Evolutionary conservation across 2,329 filamentous ascomycete genomes (phyloP), one percentile per base, ranked within the genome.

Genomic region (Aureobasidium musti): DNA sequence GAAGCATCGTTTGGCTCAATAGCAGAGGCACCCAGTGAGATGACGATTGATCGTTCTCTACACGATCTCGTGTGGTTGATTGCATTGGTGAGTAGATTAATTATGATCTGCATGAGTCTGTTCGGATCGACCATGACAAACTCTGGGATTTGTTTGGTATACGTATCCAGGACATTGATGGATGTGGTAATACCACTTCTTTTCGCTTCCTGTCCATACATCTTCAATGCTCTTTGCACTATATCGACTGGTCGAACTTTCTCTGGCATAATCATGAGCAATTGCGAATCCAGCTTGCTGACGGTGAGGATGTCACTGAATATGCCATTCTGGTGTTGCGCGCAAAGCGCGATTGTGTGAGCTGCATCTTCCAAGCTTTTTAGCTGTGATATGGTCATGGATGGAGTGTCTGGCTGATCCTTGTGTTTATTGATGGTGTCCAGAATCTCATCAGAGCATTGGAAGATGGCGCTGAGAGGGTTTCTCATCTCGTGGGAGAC

Each of bases 231-330:
- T 41, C 70, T 60, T 68, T 57, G n/a, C 19, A 67, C 43, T 49
- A 68, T 49, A 54, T 61, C 53, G 13, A 52, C 65, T 14, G 69
- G 70, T 47, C 67, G 67, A 7, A 68, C 56, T 17, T 52, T 52
- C n/a, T 61, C 53, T 5, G 68, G 68, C 39, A 53, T 57, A 5
- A 71, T 65, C 1, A 54, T 56, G 3, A 71, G 49, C 33, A 71
- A 53, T 17, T 65, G 65, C 7, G 70, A 65, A 43, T 71, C 69
- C 2, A 71, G 70, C 54, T 69, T 71, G n/a, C 77, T 79, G 21
- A 81, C 69, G 0, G 80, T 81, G 0, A 82, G 73, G 5, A 82
- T 75, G 65, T 82, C 80, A 68, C 82, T 80, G 14, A 82, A 80
- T 50, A 82, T 82, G 7, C 79, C 73, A 65, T 73, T 73, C 59